A percentile compares a stretch with the other conserved stretches of the same genome.
These are phyloP conservation scores for Ophiostoma quercus DNA, from an alignment of 2,329 filamentous ascomycete genomes.

Conservation along the genomic window DNA sequence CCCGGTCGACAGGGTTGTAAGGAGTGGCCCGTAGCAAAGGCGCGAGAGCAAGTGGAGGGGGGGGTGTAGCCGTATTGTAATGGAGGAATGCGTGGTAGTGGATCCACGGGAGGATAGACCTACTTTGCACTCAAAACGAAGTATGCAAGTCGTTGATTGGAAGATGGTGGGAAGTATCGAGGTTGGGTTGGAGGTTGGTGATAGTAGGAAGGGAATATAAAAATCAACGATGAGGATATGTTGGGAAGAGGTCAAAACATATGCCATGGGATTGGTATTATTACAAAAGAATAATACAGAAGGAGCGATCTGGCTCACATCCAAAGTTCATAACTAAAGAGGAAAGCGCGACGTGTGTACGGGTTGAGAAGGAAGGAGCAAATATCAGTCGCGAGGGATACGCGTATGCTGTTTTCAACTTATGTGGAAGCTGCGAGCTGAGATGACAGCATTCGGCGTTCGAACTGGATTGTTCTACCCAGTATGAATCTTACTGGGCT, in stretches of 20 bases:
- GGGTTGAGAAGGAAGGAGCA: background rate
- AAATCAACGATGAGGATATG: background rate
- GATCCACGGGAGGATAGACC: constrained; percentile 21
- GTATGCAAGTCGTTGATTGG: constrained; percentile 12
- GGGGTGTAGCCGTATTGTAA: constrained; percentile 4
- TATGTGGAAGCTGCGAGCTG: background rate
- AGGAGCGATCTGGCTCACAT: background rate
- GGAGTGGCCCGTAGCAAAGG: constrained; percentile 7
- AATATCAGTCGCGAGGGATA: background rate
- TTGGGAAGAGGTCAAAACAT: background rate
- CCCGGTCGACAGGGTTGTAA: constrained; percentile 7
- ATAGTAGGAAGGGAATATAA: background rate
- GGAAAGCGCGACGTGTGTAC: background rate
- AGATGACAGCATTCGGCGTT: background rate
- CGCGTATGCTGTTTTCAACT: background rate
- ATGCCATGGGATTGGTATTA: background rate
- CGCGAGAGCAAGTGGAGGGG: constrained; percentile 13
- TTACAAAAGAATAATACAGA: background rate
- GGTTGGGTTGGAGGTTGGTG: background rate
- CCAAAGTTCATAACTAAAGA: background rate
- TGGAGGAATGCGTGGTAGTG: constrained; percentile 22
- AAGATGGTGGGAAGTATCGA: constrained; percentile 12
- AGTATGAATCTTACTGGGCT: too few relatives aligned
- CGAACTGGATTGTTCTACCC: background rate
- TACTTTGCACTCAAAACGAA: background rate